phyloP scores from a whole-genome alignment of 176 grass and related monocot genomes.

The Poa pratensis region DNA sequence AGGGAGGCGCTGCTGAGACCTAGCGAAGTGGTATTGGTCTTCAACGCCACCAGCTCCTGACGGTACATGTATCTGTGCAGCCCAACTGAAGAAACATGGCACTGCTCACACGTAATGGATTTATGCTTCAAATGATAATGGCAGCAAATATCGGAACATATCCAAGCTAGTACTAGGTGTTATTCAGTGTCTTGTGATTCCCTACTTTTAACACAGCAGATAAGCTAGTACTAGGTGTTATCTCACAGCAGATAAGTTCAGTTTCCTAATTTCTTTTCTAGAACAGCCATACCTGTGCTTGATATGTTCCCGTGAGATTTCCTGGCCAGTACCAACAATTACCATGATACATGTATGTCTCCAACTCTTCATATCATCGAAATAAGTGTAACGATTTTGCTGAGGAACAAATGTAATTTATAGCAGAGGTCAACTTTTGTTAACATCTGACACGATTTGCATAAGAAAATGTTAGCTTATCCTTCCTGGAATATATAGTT shows the following conservation, averaged over 20 bases:
- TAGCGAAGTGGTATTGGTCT: too few species aligned
- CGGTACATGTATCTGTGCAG: too few species aligned
- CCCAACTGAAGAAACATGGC: not conserved
- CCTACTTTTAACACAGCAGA: not conserved
- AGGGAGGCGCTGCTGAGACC: too few species aligned
- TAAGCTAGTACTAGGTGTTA: not conserved
- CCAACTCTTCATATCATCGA: not conserved
- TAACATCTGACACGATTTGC: not conserved
- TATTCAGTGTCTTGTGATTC: not conserved
- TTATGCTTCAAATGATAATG: not conserved
- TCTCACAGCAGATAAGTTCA: too few species aligned
- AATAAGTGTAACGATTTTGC: not conserved
- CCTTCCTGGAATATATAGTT: too few species aligned
- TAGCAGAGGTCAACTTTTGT: not conserved
- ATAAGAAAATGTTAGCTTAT: not conserved
- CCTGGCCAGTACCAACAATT: not conserved
- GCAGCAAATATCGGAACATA: not conserved
- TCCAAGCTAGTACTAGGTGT: not conserved
- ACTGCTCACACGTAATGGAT: not conserved
- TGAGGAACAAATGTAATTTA: not conserved
- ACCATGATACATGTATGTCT: not conserved
- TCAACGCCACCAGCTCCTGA: not conserved
- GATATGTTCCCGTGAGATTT: not conserved
- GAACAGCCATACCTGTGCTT: not conserved
- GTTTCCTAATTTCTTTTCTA: not conserved